Evolutionary conservation across 768 basidiomycete genomes (phyloP).

Genomic region (Lactifluus subvellereus): DNA sequence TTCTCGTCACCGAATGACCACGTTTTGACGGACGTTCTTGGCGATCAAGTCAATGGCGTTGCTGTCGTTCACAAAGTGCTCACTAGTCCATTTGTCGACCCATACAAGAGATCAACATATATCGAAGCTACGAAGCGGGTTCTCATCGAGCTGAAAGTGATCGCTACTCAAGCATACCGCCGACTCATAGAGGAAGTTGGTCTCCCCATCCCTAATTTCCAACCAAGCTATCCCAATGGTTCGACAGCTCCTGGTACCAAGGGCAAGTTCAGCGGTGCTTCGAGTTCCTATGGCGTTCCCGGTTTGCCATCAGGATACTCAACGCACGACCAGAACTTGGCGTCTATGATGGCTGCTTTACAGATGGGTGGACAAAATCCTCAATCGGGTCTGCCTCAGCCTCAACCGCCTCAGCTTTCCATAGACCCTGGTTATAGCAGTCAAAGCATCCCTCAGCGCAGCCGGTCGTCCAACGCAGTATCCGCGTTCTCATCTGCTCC

Average conservation of each 20-base stretch:
- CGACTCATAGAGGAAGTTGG: slow-evolving; percentile 93
- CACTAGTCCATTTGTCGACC: slow-evolving; percentile 79
- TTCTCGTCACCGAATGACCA: slow-evolving; percentile 89
- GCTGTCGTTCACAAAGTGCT: slow-evolving; percentile 90
- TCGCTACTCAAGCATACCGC: slow-evolving; percentile 91
- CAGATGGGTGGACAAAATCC: slow-evolving; percentile 89
- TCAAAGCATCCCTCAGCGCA: slow-evolving; percentile 24
- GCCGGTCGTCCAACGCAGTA: slow-evolving; percentile 34
- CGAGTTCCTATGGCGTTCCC: slow-evolving; percentile 58
- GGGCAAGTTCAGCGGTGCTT: slow-evolving; percentile 43
- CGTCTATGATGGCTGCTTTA: slow-evolving; percentile 89
- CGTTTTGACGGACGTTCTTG: slow-evolving; percentile 87
- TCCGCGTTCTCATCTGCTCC: slow-evolving; percentile 46
- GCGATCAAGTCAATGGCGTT: slow-evolving; percentile 95
- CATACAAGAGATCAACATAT: slow-evolving; percentile 57
- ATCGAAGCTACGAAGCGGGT: slow-evolving; percentile 88
- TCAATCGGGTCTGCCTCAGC: slow-evolving; percentile 68
- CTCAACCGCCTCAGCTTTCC: slow-evolving; percentile 66
- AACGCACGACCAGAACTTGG: slow-evolving; percentile 76
- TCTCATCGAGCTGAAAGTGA: slow-evolving; percentile 85
- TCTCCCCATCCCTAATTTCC: slow-evolving; percentile 81
- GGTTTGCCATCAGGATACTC: slow-evolving; percentile 77
- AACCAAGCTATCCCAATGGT: slow-evolving; percentile 65
- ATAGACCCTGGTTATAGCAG: slow-evolving; percentile 59
- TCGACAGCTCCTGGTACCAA: slow-evolving; percentile 58